Evolutionary conservation across 2,329 filamentous ascomycete genomes (phyloP).

Genomic region (Lasiodiplodia sp.): DNA sequence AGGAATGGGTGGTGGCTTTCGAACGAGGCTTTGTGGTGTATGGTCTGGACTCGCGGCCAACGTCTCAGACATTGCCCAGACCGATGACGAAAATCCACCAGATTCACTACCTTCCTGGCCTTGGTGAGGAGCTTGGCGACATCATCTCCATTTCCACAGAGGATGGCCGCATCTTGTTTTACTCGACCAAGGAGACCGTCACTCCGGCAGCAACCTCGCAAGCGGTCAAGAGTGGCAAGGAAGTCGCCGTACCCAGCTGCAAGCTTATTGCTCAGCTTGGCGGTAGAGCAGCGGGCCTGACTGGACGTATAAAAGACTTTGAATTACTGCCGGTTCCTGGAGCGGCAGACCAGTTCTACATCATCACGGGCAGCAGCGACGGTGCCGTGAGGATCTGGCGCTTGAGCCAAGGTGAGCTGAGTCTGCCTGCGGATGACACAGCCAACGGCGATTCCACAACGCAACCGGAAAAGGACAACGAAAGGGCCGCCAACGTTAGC

Average conservation of each 20-base stretch:
- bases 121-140: constrained; percentile 51
- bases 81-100: constrained; percentile 83
- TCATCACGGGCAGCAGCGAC: constrained; percentile 83
- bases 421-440: constrained; percentile 31
- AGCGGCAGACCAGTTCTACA: constrained; percentile 53
- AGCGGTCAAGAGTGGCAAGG: constrained; percentile 52
- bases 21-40: constrained; percentile 86
- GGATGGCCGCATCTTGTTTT: constrained; percentile 86
- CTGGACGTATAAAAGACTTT: constrained; percentile 88
- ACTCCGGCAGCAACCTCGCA: constrained; percentile 41
- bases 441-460: constrained; percentile 22
- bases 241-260: constrained; percentile 65
- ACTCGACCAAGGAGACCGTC: constrained; percentile 67
- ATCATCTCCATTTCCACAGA: constrained; percentile 84
- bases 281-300: constrained; percentile 71
- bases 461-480: constrained; percentile 27
- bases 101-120: constrained; percentile 70
- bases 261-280: constrained; percentile 76
- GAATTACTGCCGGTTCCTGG: constrained; percentile 62
- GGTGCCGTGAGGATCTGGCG: constrained; percentile 83
- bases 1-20: constrained; percentile 89
- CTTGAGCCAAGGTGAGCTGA: constrained; percentile 50
- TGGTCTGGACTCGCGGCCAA: constrained; percentile 84
- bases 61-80: constrained; percentile 73
- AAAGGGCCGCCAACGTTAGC: constrained; percentile 22